Percentiles rank a stretch among this genome's conserved stretches.
Conservation (phyloP, 306 rosid genomes). For the Hippophae tibetana region DNA sequence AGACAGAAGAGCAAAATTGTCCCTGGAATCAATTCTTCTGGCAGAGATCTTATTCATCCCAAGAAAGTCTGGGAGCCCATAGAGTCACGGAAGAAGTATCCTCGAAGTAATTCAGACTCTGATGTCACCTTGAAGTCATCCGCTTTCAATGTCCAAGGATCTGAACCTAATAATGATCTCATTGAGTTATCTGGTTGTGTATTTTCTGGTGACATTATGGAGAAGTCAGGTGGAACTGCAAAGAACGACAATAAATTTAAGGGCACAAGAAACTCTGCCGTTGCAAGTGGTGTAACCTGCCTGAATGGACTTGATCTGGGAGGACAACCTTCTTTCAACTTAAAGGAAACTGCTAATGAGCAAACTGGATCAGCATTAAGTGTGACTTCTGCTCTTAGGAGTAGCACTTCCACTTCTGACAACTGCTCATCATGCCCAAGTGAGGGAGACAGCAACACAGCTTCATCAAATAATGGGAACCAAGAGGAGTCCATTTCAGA, state of each 20-base stretch:
- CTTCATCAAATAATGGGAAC: slow-evolving; percentile 64
- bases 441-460: slow-evolving; percentile 77
- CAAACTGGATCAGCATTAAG: slow-evolving; percentile 34
- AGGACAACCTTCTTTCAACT: slow-evolving; percentile 32
- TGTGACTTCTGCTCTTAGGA: slow-evolving; percentile 24
- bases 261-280: slow-evolving; percentile 28
- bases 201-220: slow-evolving; percentile 21
- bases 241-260: slow-evolving; percentile 30
- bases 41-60: slow-evolving; percentile 53
- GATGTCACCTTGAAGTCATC: slow-evolving; percentile 46
- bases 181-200: slow-evolving; percentile 36
- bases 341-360: slow-evolving; percentile 31
- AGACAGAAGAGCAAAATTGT: slow-evolving; percentile 58
- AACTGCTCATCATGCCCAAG: slow-evolving; percentile 76
- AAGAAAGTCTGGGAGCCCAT: slow-evolving; percentile 94
- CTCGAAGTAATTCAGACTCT: slow-evolving; percentile 59
- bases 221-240: slow-evolving; percentile 34
- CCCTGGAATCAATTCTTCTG: slow-evolving; percentile 41
- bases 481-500: slow-evolving; percentile 74
- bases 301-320: slow-evolving; percentile 31
- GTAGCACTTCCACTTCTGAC: slow-evolving; percentile 53
- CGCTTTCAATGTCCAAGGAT: slow-evolving; percentile 30
- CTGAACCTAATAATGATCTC: slow-evolving; percentile 30
- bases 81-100: slow-evolving; percentile 68
- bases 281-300: slow-evolving; percentile 32